phyloP scores from a whole-genome alignment of 495 filamentous ascomycete genomes.

The Elaphomyces granulatus region DNA sequence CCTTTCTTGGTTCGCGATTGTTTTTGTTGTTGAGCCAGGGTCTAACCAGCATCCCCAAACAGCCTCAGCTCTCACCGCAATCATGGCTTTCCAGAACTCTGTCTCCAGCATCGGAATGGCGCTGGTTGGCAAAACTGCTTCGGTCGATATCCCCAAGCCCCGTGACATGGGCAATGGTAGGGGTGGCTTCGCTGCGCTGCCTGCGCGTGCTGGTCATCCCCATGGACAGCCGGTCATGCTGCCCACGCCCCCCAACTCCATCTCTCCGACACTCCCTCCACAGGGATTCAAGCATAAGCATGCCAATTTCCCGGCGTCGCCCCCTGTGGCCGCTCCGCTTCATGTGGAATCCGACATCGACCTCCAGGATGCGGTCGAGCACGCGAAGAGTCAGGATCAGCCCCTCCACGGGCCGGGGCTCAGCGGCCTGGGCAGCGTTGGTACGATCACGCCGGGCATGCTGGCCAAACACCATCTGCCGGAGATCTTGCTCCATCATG shows the following conservation, averaged over 20 bases:
- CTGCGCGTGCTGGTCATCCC: conserved; percentile 42
- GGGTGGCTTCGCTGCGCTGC: conserved; percentile 48
- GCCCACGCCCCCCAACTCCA: conserved; percentile 90
- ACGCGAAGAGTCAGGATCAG: conserved; percentile 30
- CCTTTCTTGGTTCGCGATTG: neutral
- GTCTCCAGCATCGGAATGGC: conserved; percentile 48
- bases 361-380: conserved; percentile 52
- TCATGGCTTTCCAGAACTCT: conserved; percentile 35
- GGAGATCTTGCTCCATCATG: conserved; percentile 75
- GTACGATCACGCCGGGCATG: conserved; percentile 72
- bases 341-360: conserved; percentile 82
- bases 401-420: conserved; percentile 16
- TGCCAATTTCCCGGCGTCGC: conserved; percentile 32
- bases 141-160: conserved; percentile 58
- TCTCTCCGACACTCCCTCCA: conserved; percentile 77
- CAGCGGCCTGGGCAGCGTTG: conserved; percentile 47
- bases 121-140: conserved; percentile 46
- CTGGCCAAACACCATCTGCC: conserved; percentile 87
- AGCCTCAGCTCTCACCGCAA: conserved; percentile 8
- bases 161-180: conserved; percentile 31
- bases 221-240: conserved; percentile 44
- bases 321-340: conserved; percentile 39
- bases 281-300: conserved; percentile 53
- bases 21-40: neutral
- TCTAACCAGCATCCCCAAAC: neutral